Base-by-base conservation (phyloP, 1,139 yeast genomes). In the Nakaseomyces glabratus region DNA sequence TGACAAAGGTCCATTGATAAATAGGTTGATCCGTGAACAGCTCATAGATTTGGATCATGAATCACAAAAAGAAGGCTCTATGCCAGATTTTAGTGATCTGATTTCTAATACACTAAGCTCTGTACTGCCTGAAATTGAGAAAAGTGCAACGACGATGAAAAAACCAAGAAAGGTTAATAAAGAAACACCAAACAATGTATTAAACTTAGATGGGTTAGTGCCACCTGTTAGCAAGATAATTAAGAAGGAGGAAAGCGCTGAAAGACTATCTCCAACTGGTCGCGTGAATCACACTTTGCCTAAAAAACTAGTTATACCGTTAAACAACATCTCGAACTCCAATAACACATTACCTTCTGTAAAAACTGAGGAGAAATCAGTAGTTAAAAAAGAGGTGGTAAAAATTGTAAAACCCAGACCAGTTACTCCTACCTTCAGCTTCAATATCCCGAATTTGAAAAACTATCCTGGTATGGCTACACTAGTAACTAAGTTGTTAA, bases 361-460 rank as follows among this genome's bases (percentile, higher is more conserved):
- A 10, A 10, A 22, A 6, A 14, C 30, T 17, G n/a, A n/a, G n/a
- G n/a, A n/a, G n/a, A n/a, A n/a, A n/a, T n/a, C n/a, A n/a, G 14
- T 11, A n/a, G 18, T 26, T 11, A 26, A 26, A 18, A 17, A 11
- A 10, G 30, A 26, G 9, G 11, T 18, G 8, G 20, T 18, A 6
- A 26, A 26, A 17, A 21, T 17, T 4, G 8, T 20, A 3, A 23
- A 20, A 28, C 11, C 14, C 4, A 20, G 4, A 20, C 7, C 16
- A 20, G 14, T 8, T 14, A 14, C 4, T 9, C 24, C 29, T 8
- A n/a, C 19, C 9, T 33, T 35, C 16, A 55, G 20, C 46, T 61
- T 42, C 31, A 63, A 62, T 17, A 37, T 52, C 3, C 58, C 58
- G 12, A 44, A 47, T 34, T 28, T 41, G 16, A 37, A 37, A 21